These are phyloP conservation scores for Mucor plumbeus DNA, from an alignment of 371 early-diverging fungal species.

Conservation along the genomic window DNA sequence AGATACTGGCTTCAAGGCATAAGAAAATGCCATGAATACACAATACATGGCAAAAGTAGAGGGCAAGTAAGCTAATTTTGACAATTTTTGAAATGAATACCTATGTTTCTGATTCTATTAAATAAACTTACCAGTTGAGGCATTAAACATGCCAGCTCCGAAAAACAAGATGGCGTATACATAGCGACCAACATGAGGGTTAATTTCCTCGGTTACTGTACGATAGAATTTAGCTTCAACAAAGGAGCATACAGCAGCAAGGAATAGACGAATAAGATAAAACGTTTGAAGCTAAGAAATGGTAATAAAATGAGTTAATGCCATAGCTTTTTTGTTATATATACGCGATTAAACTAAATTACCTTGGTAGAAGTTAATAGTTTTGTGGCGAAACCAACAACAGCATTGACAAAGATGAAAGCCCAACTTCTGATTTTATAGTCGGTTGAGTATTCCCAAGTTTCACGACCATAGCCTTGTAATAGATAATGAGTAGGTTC, in stretches of 20 bases:
- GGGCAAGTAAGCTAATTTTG: slow-evolving; percentile 77
- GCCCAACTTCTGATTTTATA: slow-evolving; percentile 90
- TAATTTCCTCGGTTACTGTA: slow-evolving; percentile 66
- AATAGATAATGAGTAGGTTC: slow-evolving; percentile 91
- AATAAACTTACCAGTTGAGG: slow-evolving; percentile 65
- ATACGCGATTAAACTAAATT: slow-evolving; percentile 7
- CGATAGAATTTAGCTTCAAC: slow-evolving; percentile 79
- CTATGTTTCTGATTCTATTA: too few species aligned
- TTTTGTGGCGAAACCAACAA: slow-evolving; percentile 49
- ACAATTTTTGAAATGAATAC: neutral
- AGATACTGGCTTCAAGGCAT: slow-evolving; percentile 60
- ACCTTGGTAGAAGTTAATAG: slow-evolving; percentile 62
- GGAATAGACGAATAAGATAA: slow-evolving; percentile 67
- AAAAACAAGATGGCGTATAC: slow-evolving; percentile 64
- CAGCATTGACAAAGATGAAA: slow-evolving; percentile 72
- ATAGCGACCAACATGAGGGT: slow-evolving; percentile 72
- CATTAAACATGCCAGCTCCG: slow-evolving; percentile 88
- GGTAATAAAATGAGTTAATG: too few species aligned
- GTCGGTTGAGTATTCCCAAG: slow-evolving; percentile 95
- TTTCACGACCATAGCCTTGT: slow-evolving; percentile 87
- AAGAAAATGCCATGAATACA: slow-evolving; percentile 77
- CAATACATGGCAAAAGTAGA: slow-evolving; percentile 93
- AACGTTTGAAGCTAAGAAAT: slow-evolving; percentile 70
- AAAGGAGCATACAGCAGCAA: slow-evolving; percentile 69
- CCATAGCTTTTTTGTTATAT: too few species aligned